phyloP scores from a whole-genome alignment of 176 grass and related monocot genomes.

The Coix lacrymajobi region DNA sequence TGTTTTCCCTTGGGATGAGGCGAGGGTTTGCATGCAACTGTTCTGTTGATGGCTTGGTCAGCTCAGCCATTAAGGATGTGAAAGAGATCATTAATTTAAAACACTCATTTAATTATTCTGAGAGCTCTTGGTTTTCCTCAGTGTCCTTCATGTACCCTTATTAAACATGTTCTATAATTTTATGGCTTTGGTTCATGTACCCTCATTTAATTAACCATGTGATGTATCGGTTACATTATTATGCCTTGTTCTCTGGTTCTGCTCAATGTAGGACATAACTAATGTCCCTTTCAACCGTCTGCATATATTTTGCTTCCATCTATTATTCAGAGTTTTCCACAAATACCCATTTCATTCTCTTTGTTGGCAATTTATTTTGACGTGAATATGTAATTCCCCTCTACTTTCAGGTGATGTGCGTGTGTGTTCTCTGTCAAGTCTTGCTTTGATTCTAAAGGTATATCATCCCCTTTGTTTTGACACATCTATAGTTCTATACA shows the following conservation, averaged over 20 bases:
- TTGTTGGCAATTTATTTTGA: not conserved
- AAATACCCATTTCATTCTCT: too few relatives aligned
- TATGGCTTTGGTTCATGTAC: not conserved
- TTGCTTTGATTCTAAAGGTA: conserved; percentile 73
- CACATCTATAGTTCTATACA: not conserved
- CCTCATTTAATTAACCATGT: not conserved
- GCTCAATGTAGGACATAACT: not conserved
- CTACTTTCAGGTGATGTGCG: conserved; percentile 45
- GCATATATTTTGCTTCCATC: not conserved
- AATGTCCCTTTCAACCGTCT: not conserved
- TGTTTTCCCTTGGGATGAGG: not conserved
- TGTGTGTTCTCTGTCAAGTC: conserved; percentile 47
- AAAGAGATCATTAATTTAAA: not conserved
- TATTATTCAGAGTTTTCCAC: too few relatives aligned
- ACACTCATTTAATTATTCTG: not conserved
- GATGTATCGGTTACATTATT: not conserved
- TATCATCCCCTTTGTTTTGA: not conserved
- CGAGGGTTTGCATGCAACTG: not conserved
- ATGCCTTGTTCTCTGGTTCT: conserved; percentile 1
- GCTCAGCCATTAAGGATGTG: not conserved
- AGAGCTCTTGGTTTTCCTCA: not conserved
- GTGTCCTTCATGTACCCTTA: not conserved
- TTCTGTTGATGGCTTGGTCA: not conserved
- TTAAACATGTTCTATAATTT: not conserved
- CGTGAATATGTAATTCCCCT: not conserved